Evolutionary conservation across 1,284 basidiomycete species (phyloP).

Genomic region (Ceraceosorus guamensis): DNA sequence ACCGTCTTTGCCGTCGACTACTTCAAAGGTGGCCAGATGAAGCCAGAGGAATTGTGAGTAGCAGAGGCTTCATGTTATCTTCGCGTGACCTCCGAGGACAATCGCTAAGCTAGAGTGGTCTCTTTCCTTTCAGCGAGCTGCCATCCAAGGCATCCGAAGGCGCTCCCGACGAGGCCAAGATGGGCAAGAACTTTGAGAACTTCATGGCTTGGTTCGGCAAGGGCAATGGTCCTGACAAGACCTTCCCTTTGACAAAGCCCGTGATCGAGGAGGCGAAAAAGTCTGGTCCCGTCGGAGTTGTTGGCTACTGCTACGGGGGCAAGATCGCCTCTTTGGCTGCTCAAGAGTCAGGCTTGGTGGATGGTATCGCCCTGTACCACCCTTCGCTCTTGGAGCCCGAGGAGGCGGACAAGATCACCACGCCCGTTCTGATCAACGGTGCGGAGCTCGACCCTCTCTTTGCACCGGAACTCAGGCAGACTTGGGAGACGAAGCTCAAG

Average conservation of each 20-base stretch:
- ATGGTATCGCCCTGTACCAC: conserved; percentile 9
- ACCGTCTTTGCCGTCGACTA: conserved; percentile 17
- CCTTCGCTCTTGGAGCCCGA: conserved; percentile 9
- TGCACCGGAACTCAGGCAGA: conserved; percentile 9
- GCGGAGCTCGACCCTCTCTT: conserved; percentile 14
- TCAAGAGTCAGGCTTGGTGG: conserved; percentile 3
- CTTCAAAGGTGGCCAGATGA: conserved; percentile 15
- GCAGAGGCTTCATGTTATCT: too few species aligned
- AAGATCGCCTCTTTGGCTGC: conserved; percentile 10
- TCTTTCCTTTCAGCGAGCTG: too few species aligned
- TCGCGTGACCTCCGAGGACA: too few species aligned
- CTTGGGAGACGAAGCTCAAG: conserved; percentile 12
- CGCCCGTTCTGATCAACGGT: conserved; percentile 12
- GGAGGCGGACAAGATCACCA: conserved; percentile 12
- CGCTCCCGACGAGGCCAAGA: conserved; percentile 11
- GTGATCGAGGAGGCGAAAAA: conserved; percentile 9
- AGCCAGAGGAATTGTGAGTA: conserved; percentile 7
- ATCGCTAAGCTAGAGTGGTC: too few species aligned
- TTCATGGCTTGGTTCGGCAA: conserved; percentile 14
- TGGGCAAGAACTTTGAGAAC: conserved; percentile 10
- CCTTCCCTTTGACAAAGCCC: conserved; percentile 11
- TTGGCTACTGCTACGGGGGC: conserved; percentile 18
- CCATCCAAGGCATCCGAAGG: conserved; percentile 7
- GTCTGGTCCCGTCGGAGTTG: conserved; percentile 9
- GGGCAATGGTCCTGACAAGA: conserved; percentile 12